A percentile compares a stretch with the other conserved stretches of the same genome.
These are phyloP conservation scores for Daldinia concentrica DNA, from an alignment of 495 filamentous ascomycete species.

Conservation along the genomic window DNA sequence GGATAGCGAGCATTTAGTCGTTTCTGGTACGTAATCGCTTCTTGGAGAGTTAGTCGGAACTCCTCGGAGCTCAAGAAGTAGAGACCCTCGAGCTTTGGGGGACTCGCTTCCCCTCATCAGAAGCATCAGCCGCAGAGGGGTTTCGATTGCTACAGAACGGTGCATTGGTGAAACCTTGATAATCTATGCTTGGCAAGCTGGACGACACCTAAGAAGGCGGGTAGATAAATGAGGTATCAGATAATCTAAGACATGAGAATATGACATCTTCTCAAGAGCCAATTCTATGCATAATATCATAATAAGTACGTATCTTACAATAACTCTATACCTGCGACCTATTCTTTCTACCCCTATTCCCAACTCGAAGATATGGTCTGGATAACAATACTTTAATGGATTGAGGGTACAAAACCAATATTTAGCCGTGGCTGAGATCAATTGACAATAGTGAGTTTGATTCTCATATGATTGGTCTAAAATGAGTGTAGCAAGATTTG, in stretches of 20 bases:
- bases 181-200: slow-evolving; percentile 26
- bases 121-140: slow-evolving; percentile 39
- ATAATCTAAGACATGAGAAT: neutral
- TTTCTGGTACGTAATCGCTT: slow-evolving; percentile 43
- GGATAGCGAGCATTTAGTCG: slow-evolving; percentile 38
- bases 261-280: neutral
- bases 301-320: neutral
- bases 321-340: neutral
- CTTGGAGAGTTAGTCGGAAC: slow-evolving; percentile 30
- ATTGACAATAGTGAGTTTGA: neutral
- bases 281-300: neutral
- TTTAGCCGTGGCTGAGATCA: neutral
- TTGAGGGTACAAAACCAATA: neutral
- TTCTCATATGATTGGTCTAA: neutral
- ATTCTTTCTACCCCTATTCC: neutral
- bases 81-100: slow-evolving; percentile 22
- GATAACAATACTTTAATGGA: no score
- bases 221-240: slow-evolving; percentile 6
- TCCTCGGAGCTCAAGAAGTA: slow-evolving; percentile 34
- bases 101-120: slow-evolving; percentile 36
- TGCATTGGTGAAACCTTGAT: slow-evolving; percentile 26
- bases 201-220: slow-evolving; percentile 1
- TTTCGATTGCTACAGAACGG: slow-evolving; percentile 21
- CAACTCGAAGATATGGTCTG: neutral
- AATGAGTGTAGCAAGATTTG: neutral